Evolutionary conservation across 129 eudicot species (phyloP).

Genomic region (Artemisia annua): DNA sequence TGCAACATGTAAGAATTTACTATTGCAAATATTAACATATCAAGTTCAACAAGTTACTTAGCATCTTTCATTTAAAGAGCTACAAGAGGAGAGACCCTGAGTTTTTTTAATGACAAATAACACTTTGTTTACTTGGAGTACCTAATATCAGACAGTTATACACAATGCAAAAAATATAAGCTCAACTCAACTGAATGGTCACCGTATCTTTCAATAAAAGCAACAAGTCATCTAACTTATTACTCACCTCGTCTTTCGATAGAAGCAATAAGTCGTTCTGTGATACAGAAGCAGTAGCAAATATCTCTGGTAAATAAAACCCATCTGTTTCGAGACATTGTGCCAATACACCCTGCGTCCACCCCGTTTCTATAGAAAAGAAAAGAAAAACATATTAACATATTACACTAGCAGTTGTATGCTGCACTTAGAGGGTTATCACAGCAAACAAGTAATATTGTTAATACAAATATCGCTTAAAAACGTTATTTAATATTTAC

Average conservation of each 20-base stretch:
- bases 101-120: not conserved
- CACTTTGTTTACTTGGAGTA: not conserved
- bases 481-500: too few species aligned
- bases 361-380: slow-evolving; percentile 37
- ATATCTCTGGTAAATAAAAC: slow-evolving; percentile 50
- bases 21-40: slow-evolving; percentile 10
- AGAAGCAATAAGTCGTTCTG: slow-evolving; percentile 80
- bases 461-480: too few species aligned
- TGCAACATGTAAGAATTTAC: slow-evolving; percentile 36
- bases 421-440: not conserved
- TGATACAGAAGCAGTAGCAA: slow-evolving; percentile 19
- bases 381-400: not conserved
- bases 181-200: not conserved
- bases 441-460: not conserved
- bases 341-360: slow-evolving; percentile 47
- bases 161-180: not conserved
- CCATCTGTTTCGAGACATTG: slow-evolving; percentile 78
- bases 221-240: slow-evolving; percentile 50
- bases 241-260: slow-evolving; percentile 59
- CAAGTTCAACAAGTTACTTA: not conserved
- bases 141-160: not conserved
- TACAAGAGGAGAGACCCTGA: not conserved
- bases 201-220: slow-evolving; percentile 72
- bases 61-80: too few species aligned
- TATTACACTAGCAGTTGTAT: slow-evolving; percentile 2